phyloP scores from a whole-genome alignment of 2,329 filamentous ascomycete genomes.

The Fusarium nodosum region DNA sequence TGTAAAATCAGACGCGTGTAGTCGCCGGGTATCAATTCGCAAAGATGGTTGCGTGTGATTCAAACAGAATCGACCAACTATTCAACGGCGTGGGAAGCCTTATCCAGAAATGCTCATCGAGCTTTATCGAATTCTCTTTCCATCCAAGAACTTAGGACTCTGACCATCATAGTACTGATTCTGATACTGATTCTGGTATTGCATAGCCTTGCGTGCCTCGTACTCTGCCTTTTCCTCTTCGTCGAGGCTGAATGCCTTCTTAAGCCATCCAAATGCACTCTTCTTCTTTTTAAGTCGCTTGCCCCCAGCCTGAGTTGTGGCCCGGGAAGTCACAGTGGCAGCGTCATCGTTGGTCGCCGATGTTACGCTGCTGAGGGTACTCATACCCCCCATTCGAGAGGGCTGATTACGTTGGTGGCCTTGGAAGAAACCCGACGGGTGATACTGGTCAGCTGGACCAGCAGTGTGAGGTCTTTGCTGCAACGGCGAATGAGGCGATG shows the following conservation, averaged over 20 bases:
- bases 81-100: constrained; percentile 6
- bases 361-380: constrained; percentile 69
- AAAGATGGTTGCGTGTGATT: constrained; percentile 36
- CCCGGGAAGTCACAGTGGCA: constrained; percentile 48
- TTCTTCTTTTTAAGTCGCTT: constrained; percentile 74
- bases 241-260: constrained; percentile 75
- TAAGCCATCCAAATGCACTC: constrained; percentile 76
- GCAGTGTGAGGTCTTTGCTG: constrained; percentile 71
- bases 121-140: constrained; percentile 60
- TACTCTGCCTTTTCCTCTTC: constrained; percentile 73
- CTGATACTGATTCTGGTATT: constrained; percentile 57
- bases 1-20: constrained; percentile 39
- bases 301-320: constrained; percentile 50
- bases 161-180: constrained; percentile 65
- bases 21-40: constrained; percentile 49
- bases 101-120: constrained; percentile 14
- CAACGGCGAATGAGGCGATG: constrained; percentile 73
- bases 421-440: constrained; percentile 53
- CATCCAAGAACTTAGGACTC: constrained; percentile 69
- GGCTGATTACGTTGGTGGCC: constrained; percentile 63
- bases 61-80: constrained; percentile 14
- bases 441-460: constrained; percentile 51
- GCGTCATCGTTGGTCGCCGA: constrained; percentile 60
- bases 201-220: constrained; percentile 66
- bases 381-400: constrained; percentile 67